phyloP scores from a whole-genome alignment of 2,329 filamentous ascomycete genomes.

The Alternaria infectoria region DNA sequence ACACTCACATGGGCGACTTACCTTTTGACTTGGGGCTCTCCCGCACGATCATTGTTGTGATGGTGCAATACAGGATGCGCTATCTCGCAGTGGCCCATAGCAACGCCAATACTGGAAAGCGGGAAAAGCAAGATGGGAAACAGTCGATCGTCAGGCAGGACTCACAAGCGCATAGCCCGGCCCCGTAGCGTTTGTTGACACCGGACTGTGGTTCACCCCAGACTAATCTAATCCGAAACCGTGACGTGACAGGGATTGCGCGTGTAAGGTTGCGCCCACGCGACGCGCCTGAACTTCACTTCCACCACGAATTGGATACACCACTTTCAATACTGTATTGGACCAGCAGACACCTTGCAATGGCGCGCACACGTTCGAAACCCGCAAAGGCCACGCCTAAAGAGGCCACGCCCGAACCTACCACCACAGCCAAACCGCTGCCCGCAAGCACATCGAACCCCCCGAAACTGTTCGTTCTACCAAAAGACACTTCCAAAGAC shows the following conservation, averaged over 20 bases:
- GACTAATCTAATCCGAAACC: conserved; percentile 37
- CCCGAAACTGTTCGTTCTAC: conserved; percentile 64
- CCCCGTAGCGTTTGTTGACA: conserved; percentile 25
- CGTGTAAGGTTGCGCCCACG: conserved; percentile 27
- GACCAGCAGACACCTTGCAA: conserved; percentile 15
- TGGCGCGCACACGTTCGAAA: conserved; percentile 48
- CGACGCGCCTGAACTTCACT: conserved; percentile 8
- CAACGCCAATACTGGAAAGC: conserved; percentile 19
- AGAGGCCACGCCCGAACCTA: conserved; percentile 30
- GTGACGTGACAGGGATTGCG: conserved; percentile 33
- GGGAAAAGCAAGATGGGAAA: not conserved
- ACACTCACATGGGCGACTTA: conserved; percentile 21
- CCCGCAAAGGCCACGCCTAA: conserved; percentile 22
- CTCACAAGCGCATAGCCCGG: conserved; percentile 3
- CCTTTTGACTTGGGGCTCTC: conserved; percentile 55
- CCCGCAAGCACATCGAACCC: conserved; percentile 49
- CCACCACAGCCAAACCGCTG: conserved; percentile 35
- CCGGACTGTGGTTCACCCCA: conserved; percentile 27
- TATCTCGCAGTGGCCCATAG: conserved; percentile 35
- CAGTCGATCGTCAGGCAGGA: not conserved
- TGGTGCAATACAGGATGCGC: conserved; percentile 19
- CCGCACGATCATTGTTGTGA: conserved; percentile 53
- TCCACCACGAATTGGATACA: not conserved
- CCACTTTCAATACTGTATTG: not conserved
- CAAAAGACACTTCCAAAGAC: conserved; percentile 57